These are phyloP conservation scores for Chaetoscypha palmicola DNA, from an alignment of 2,329 filamentous ascomycete genomes.

Conservation along the genomic window DNA sequence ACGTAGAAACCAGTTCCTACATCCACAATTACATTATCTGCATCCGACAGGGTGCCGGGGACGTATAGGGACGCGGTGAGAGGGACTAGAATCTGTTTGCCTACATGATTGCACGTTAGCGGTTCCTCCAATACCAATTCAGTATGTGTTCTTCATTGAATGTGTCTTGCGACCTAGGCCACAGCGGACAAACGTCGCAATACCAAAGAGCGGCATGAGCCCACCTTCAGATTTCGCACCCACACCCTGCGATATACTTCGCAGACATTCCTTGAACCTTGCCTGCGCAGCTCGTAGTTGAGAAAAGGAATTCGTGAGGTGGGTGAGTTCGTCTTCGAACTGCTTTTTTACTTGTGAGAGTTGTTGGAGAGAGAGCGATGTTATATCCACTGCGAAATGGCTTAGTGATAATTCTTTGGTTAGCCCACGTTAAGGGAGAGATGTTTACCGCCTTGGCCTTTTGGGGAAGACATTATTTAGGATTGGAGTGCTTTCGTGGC, in stretches of 20 bases:
- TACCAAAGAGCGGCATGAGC: neutral
- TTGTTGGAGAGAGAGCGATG: conserved; percentile 74
- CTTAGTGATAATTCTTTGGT: too few relatives aligned
- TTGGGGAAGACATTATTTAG: neutral
- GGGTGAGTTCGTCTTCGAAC: conserved; percentile 91
- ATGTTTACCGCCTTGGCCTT: neutral
- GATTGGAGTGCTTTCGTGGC: neutral
- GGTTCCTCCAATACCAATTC: too few relatives aligned
- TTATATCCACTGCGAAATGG: conserved; percentile 52
- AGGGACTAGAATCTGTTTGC: conserved; percentile 73
- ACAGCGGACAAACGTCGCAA: too few relatives aligned
- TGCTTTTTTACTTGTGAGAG: conserved; percentile 91
- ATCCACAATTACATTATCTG: conserved; percentile 78
- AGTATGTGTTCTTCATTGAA: too few relatives aligned
- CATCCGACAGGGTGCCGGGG: conserved; percentile 67
- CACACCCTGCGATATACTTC: conserved; percentile 61
- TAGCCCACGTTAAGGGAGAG: neutral
- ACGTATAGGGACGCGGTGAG: conserved; percentile 94
- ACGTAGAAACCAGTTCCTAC: conserved; percentile 92
- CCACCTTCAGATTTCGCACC: conserved; percentile 33
- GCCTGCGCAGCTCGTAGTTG: conserved; percentile 84
- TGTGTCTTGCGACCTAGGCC: too few relatives aligned
- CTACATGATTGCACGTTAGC: conserved; percentile 15
- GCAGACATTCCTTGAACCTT: conserved; percentile 86
- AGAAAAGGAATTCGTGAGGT: conserved; percentile 82